Evolutionary conservation across 345 rosid genomes (phyloP), one percentile per base, ranked within the genome.

Genomic region (Citrus trifoliata): DNA sequence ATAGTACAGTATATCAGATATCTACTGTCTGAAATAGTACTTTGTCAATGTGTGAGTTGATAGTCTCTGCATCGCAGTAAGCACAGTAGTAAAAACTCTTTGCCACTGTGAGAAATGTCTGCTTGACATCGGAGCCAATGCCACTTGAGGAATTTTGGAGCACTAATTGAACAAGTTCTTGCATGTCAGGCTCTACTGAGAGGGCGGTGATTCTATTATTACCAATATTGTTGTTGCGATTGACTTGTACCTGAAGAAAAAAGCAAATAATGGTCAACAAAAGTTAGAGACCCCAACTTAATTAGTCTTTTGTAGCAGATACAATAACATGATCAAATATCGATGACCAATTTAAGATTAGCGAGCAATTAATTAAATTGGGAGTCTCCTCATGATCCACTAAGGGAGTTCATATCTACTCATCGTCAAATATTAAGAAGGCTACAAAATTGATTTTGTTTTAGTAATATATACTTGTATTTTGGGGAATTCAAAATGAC

Each of bases 61-160:
- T 42, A 1, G 86, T 90, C 27, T 75, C 85, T 32, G 84, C 81
- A 67, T 85, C 93, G 76, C 86, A 90, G 61, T 87, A 66, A 53
- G 94, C 93, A 27, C 78, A 55, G 67, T 96, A 96, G 87, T 90
- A 96, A 83, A 84, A 93, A 28, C 90, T 83, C 82, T 80, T 91
- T 12, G 91, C 91, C 62, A 94, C 92, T 5, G 83, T 56, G 10
- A 96, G 86, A 79, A 89, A 91, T 27, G 88, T 86, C 10, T 87
- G 80, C 82, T 91, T 93, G 75, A 88, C 73, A 55, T 82, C 78
- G 60, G 75, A 63, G 22, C 70, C 68, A 4, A 79, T 69, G 13
- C 60, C 85, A n/a, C 64, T 82, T 6, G 82, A 63, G 10, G 84
- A 51, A 19, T 80, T 83, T 30, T 77, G 76, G 71, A 90, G 61